phyloP scores from a whole-genome alignment of 2,329 filamentous ascomycete species.

The Cladophialophora chaetospira region DNA sequence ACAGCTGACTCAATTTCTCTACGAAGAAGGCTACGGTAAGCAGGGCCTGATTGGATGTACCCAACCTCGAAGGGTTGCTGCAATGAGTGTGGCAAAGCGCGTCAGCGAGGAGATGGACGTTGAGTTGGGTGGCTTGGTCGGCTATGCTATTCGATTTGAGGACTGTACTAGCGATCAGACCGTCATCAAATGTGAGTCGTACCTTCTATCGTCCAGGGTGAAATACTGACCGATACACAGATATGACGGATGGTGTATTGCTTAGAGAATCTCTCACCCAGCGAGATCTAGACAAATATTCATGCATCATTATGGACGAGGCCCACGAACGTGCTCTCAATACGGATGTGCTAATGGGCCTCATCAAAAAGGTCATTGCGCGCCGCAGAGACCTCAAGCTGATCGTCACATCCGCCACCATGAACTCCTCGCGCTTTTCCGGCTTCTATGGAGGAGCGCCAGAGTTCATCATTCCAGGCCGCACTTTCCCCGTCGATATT shows the following conservation, averaged over 20 bases:
- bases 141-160: constrained; percentile 97
- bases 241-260: constrained; percentile 97
- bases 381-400: constrained; percentile 88
- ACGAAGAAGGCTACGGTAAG: constrained; percentile 86
- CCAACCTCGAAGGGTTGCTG: constrained; percentile 92
- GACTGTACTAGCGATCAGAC: constrained; percentile 97
- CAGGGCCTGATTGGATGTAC: constrained; percentile 92
- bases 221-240: constrained; percentile 36
- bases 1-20: constrained; percentile 91
- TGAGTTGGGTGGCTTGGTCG: constrained; percentile 80
- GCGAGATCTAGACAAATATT: constrained; percentile 90
- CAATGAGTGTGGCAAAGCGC: constrained; percentile 97
- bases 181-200: constrained; percentile 73
- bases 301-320: constrained; percentile 99
- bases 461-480: constrained; percentile 92
- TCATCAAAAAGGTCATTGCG: constrained; percentile 95
- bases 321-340: constrained; percentile 96
- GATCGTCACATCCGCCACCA: constrained; percentile 96
- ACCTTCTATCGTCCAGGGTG: not conserved
- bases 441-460: constrained; percentile 95
- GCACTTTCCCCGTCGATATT: constrained; percentile 95
- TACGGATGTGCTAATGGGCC: constrained; percentile 93
- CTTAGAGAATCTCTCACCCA: constrained; percentile 92
- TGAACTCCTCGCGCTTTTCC: constrained; percentile 96
- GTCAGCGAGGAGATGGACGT: constrained; percentile 99